phyloP scores from a whole-genome alignment of 768 basidiomycete species.

The Imleria badia region DNA sequence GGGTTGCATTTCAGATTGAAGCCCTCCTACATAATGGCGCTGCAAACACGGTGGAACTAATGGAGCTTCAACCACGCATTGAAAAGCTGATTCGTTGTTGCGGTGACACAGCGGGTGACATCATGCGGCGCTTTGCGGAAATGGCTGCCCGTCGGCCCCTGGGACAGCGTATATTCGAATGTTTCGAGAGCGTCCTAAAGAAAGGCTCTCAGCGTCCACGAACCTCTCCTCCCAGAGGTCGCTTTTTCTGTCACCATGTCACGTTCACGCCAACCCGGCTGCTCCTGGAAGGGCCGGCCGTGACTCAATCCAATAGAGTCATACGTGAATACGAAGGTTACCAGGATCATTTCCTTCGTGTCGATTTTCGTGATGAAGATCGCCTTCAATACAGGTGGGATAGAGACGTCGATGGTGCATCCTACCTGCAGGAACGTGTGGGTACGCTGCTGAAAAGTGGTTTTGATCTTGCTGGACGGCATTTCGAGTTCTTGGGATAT shows the following conservation, averaged over 20 bases:
- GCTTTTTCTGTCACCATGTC: constrained; percentile 70
- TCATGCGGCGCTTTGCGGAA: constrained; percentile 57
- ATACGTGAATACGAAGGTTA: constrained; percentile 64
- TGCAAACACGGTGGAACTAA: constrained; percentile 60
- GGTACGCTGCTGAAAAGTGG: constrained; percentile 60
- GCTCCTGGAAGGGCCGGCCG: constrained; percentile 73
- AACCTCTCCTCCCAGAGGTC: constrained; percentile 31
- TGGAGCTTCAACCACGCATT: constrained; percentile 44
- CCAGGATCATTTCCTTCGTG: constrained; percentile 73
- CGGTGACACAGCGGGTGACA: constrained; percentile 39
- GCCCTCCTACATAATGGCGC: constrained; percentile 61
- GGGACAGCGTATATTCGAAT: constrained; percentile 41
- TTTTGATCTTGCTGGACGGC: constrained; percentile 66
- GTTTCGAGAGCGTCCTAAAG: constrained; percentile 42
- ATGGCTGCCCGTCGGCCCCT: constrained; percentile 45
- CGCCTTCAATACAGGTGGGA: constrained; percentile 71
- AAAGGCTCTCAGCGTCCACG: constrained; percentile 18
- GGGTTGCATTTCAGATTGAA: constrained; percentile 76
- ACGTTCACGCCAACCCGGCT: constrained; percentile 76
- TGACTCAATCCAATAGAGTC: constrained; percentile 76
- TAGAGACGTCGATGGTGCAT: constrained; percentile 56
- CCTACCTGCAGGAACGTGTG: constrained; percentile 59
- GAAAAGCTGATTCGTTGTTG: constrained; percentile 38
- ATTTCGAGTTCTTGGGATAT: constrained; percentile 81
- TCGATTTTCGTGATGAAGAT: constrained; percentile 86